Percentiles rank a stretch among this genome's conserved stretches.
Conservation (phyloP, 2,329 filamentous ascomycete genomes). For the Fusarium compactum region DNA sequence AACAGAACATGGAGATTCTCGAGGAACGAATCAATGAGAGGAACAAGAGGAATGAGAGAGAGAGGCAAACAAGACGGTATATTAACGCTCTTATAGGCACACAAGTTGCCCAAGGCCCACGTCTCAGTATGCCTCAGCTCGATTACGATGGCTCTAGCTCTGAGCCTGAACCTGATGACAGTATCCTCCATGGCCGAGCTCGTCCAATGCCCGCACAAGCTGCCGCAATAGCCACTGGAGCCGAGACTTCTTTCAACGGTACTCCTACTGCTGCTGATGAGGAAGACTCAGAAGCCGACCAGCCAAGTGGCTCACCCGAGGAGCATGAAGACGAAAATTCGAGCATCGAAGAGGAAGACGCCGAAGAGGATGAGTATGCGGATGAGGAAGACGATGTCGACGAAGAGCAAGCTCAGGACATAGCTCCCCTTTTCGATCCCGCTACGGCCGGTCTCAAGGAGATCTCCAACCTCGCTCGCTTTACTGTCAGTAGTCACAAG, state of each 20-base stretch:
- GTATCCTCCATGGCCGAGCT: slow-evolving; percentile 51
- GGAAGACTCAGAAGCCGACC: not conserved
- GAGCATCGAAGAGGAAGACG: slow-evolving; percentile 50
- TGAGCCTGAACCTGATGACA: slow-evolving; percentile 52
- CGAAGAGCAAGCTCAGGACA: slow-evolving; percentile 46
- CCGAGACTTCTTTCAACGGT: slow-evolving; percentile 47
- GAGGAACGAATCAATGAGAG: not conserved
- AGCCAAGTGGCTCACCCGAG: slow-evolving; percentile 47
- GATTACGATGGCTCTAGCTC: slow-evolving; percentile 54
- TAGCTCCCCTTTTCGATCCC: slow-evolving; percentile 62
- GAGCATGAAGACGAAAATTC: slow-evolving; percentile 51
- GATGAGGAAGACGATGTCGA: slow-evolving; percentile 24
- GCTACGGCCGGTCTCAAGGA: slow-evolving; percentile 75
- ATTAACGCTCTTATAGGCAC: slow-evolving; percentile 47
- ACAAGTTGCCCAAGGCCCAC: slow-evolving; percentile 44
- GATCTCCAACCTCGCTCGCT: slow-evolving; percentile 85
- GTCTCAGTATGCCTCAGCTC: slow-evolving; percentile 54
- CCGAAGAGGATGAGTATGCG: slow-evolving; percentile 43
- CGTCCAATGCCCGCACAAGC: slow-evolving; percentile 34
- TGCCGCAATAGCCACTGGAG: slow-evolving; percentile 44
- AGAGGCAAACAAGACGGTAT: not conserved
- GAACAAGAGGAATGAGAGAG: not conserved
- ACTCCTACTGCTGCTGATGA: slow-evolving; percentile 40
- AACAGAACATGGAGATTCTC: slow-evolving; percentile 28
- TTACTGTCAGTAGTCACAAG: slow-evolving; percentile 85